phyloP scores from a whole-genome alignment of 1,284 basidiomycete species.

The Coniophora puteana region DNA sequence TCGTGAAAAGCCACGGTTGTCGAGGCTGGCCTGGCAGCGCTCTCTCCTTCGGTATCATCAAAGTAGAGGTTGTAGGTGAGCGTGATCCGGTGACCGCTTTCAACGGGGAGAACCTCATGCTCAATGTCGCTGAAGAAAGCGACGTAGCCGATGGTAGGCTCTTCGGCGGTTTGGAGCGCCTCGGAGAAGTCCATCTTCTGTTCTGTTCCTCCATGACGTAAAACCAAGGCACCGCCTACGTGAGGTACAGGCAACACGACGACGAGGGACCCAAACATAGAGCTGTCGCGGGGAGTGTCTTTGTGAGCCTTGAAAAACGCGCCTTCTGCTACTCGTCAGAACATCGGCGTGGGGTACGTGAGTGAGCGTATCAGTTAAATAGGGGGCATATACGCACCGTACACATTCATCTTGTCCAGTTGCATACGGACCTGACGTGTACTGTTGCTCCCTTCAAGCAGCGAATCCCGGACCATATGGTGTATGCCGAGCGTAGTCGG shows the following conservation, averaged over 20 bases:
- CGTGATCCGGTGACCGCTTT: constrained; percentile 33
- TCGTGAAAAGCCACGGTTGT: constrained; percentile 2
- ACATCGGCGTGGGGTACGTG: too few relatives aligned
- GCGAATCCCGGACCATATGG: too few relatives aligned
- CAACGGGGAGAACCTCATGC: constrained; percentile 35
- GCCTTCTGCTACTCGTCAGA: constrained; percentile 4
- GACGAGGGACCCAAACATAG: constrained; percentile 34
- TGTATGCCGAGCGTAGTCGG: too few relatives aligned
- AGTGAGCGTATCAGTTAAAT: too few relatives aligned
- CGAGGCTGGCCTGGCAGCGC: background rate
- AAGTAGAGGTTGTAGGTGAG: constrained; percentile 33
- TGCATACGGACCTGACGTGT: constrained; percentile 18
- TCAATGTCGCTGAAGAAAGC: constrained; percentile 35
- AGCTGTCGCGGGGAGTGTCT: constrained; percentile 27
- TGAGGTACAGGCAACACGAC: constrained; percentile 31
- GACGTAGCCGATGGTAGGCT: constrained; percentile 17
- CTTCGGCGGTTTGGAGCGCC: constrained; percentile 3
- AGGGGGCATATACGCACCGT: constrained; percentile 19
- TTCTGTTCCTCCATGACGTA: constrained; percentile 23
- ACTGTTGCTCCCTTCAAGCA: constrained; percentile 17
- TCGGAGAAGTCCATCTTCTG: constrained; percentile 23
- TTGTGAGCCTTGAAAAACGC: constrained; percentile 12
- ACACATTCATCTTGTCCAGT: constrained; percentile 31
- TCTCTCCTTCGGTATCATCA: background rate
- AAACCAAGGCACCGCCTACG: constrained; percentile 29